Evolutionary conservation across 352 stramenopile genomes (phyloP), one percentile per base, ranked within the genome.

Genomic region (Phytophthora citricola): DNA sequence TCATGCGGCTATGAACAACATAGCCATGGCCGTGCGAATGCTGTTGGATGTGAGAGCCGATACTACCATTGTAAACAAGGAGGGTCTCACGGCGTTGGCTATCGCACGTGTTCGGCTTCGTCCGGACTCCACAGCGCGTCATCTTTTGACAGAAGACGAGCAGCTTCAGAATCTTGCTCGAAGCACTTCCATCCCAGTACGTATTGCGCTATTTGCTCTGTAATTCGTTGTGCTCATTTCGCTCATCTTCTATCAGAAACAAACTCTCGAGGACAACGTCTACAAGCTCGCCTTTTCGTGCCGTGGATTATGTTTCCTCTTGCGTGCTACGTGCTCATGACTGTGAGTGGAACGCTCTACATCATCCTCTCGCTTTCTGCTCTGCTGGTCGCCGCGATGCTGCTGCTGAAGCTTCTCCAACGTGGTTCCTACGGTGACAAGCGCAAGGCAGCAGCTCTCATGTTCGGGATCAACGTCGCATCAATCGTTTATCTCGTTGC

Each of bases 391-490:
- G 49, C 57, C 3, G 70, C 78, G 10, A 70, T 81, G 31, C 54
- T 70, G 17, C 56, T 83, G 10, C 72, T 90, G 10, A 84, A 86
- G 49, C 44, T 92, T 9, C 54, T 91, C 10, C 80, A 90, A 36
- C 71, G 73, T 26, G 82, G 86, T 0, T 78, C 83, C 5, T 92
- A 94, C 56, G 81, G 82, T 12, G 78, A 91, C 66, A 92, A 92
- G 43, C 74, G 85, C 26, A 94, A 94, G 50, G 83, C 82, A 8
- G 83, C 83, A 5, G 72, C 80, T 20, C 73, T 92, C 38, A 78
- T 92, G 76, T 85, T 94, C 10, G 86, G 86, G 17, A 66, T 92
- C 45, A 94, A 92, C 40, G 73, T 90, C n/a, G 79, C 82, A 26
- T 92, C 83, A 7, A 83, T 91, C 24, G 75, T 65, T 29, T 91